phyloP scores from a whole-genome alignment of 1,284 basidiomycete species.

The Veloporphyrellus conicus region DNA sequence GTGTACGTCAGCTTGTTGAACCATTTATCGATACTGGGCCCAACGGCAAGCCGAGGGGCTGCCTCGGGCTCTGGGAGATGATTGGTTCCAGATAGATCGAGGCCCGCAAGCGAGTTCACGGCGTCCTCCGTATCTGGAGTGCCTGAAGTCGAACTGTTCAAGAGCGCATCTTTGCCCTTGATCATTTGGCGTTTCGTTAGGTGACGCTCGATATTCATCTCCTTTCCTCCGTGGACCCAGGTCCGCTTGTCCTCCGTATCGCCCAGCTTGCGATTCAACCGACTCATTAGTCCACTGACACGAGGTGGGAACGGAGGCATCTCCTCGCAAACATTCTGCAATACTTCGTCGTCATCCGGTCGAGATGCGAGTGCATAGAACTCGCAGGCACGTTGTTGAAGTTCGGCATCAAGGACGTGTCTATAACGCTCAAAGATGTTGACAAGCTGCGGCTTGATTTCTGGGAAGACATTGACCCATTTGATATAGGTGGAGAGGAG shows the following conservation, averaged over 20 bases:
- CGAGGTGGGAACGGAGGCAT: constrained; percentile 98
- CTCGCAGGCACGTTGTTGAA: constrained; percentile 98
- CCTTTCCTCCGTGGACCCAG: constrained; percentile 93
- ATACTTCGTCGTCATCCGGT: constrained; percentile 83
- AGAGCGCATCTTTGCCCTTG: constrained; percentile 27
- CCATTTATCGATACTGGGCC: constrained; percentile 80
- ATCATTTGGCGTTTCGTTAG: constrained; percentile 43
- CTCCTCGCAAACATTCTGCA: constrained; percentile 95
- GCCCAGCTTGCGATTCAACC: constrained; percentile 84
- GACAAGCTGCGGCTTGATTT: constrained; percentile 91
- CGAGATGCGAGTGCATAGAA: constrained; percentile 82
- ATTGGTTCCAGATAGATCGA: constrained; percentile 36
- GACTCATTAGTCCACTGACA: constrained; percentile 82
- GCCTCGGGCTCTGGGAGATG: constrained; percentile 29
- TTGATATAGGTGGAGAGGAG: constrained; percentile 97
- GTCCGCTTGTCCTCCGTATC: constrained; percentile 91
- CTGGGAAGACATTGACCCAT: constrained; percentile 99
- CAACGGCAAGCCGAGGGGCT: constrained; percentile 53
- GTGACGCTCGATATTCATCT: constrained; percentile 79
- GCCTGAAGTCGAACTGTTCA: constrained; percentile 27
- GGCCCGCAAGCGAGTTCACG: constrained; percentile 74
- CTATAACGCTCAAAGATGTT: constrained; percentile 97
- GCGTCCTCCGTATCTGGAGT: constrained; percentile 49
- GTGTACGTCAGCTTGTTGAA: constrained; percentile 80
- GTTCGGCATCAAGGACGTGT: constrained; percentile 94